Base-by-base conservation (phyloP, 495 filamentous ascomycete species). In the Xylaria grammica region DNA sequence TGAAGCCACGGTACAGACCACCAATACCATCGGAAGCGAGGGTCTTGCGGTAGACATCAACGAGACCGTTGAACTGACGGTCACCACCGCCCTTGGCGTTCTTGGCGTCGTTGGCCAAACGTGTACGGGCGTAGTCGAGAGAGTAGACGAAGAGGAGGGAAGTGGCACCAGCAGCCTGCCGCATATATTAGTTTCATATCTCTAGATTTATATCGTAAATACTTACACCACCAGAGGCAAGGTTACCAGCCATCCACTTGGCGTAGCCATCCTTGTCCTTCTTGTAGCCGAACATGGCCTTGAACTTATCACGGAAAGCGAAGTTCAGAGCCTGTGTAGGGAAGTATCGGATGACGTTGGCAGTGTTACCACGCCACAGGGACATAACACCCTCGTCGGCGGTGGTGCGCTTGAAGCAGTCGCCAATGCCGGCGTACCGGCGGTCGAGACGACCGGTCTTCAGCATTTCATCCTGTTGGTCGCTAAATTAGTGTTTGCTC, bases 321-420 rank as follows among this genome's bases (percentile, higher is more conserved):
- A 99, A 99, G 92, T 99, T 99, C 77, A 99, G 85, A 69, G 95
- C 95, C 89, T 99, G 95, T 77, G 95, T 99, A 69, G 95, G 95
- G 92, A 99, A 99, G 88, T 99, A 99, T 89, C 95, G 96, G 86
- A 99, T 96, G 82, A 99, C 95, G 89, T 99, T 99, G 91, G 95
- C 95, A 76, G 95, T 99, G 90, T 99, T 99, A 83, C 95, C 95
- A 88, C 95, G 86, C 95, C 95, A 99, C 70, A 99, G 86, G 59
- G 95, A 91, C 74, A 92, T 86, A 66, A 84, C 75, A 84, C 90
- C 90, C 85, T 99, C 95, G 63, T 89, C 82, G 72, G 85, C 85
- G 69, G 85, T 86, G 70, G 96, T 98, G 79, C 95, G 91, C 62
- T 79, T 77, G 88, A 99, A 99, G 87, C 95, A 98, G 78, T 99